These are phyloP conservation scores for Chlamydomonas eustigma DNA, from an alignment of 139 green algal genomes.

Conservation along the genomic window DNA sequence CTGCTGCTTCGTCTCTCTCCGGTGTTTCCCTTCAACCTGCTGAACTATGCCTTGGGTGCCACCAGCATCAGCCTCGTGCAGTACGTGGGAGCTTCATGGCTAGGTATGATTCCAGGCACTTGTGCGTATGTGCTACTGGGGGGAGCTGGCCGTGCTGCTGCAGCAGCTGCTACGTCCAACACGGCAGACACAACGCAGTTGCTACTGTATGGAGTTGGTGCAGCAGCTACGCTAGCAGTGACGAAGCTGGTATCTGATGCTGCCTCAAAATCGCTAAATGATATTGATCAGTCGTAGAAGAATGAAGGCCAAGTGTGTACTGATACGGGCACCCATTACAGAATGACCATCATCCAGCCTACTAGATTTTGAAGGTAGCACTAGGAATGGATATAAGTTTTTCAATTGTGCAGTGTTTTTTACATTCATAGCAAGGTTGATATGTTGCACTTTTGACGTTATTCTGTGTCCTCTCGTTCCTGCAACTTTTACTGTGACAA, in stretches of 20 bases:
- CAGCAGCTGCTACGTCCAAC: not conserved
- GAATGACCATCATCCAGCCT: too few species aligned
- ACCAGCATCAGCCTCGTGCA: constrained; percentile 48
- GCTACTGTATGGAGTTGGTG: constrained; percentile 8
- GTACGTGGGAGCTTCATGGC: constrained; percentile 71
- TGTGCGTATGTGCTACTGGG: constrained; percentile 78
- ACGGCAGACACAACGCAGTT: not conserved
- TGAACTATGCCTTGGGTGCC: constrained; percentile 69
- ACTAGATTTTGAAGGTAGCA: too few species aligned
- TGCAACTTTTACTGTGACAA: too few species aligned
- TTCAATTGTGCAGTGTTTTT: too few species aligned
- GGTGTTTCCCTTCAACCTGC: constrained; percentile 66
- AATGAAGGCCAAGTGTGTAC: too few species aligned
- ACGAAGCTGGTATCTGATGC: constrained; percentile 9
- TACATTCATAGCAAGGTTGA: too few species aligned
- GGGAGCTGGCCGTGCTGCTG: constrained; percentile 11
- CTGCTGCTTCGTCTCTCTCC: constrained; percentile 71
- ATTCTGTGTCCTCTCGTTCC: too few species aligned
- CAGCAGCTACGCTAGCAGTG: not conserved
- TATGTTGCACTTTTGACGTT: too few species aligned
- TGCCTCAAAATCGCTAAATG: constrained; percentile 8
- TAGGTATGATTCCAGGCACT: constrained; percentile 76
- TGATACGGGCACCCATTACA: too few species aligned
- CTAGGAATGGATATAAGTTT: too few species aligned
- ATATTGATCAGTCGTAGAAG: not conserved